These are phyloP conservation scores for Metschnikowia dekortorum DNA, from an alignment of 805 yeast genomes.

Conservation along the genomic window DNA sequence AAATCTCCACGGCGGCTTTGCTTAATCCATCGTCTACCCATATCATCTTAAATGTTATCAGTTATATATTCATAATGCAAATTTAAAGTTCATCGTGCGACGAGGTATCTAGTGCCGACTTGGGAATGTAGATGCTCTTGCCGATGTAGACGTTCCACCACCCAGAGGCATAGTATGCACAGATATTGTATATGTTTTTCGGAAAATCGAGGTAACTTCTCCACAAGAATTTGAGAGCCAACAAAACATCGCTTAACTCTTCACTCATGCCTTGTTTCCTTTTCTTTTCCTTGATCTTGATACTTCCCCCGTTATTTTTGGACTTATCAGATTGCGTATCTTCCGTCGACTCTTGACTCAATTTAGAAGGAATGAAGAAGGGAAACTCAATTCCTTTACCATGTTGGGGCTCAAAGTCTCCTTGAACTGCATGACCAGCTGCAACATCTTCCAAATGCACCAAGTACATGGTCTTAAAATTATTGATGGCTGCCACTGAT, in stretches of 20 bases:
- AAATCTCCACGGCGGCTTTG: too few species aligned
- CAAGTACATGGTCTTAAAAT: constrained; percentile 58
- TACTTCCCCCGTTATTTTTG: constrained; percentile 6
- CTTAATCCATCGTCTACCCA: too few species aligned
- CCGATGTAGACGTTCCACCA: constrained; percentile 80
- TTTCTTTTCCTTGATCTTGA: constrained; percentile 5
- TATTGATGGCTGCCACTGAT: constrained; percentile 68
- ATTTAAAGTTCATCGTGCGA: constrained; percentile 15
- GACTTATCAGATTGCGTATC: background rate
- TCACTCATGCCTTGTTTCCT: constrained; percentile 21
- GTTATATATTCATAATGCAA: background rate
- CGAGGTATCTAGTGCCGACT: constrained; percentile 6
- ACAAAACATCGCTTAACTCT: constrained; percentile 50
- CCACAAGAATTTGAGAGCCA: constrained; percentile 61
- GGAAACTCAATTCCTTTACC: constrained; percentile 38
- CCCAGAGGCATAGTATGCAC: constrained; percentile 45
- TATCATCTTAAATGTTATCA: background rate
- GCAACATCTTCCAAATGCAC: constrained; percentile 38
- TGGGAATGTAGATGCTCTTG: constrained; percentile 23
- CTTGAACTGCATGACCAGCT: constrained; percentile 35
- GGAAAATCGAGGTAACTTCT: constrained; percentile 71
- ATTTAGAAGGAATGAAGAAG: constrained; percentile 18
- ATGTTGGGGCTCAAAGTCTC: constrained; percentile 34
- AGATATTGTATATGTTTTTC: constrained; percentile 47
- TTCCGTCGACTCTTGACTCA: background rate